These are phyloP conservation scores for Globisporangium abappressorium DNA, from an alignment of 352 stramenopile species.

Conservation along the genomic window DNA sequence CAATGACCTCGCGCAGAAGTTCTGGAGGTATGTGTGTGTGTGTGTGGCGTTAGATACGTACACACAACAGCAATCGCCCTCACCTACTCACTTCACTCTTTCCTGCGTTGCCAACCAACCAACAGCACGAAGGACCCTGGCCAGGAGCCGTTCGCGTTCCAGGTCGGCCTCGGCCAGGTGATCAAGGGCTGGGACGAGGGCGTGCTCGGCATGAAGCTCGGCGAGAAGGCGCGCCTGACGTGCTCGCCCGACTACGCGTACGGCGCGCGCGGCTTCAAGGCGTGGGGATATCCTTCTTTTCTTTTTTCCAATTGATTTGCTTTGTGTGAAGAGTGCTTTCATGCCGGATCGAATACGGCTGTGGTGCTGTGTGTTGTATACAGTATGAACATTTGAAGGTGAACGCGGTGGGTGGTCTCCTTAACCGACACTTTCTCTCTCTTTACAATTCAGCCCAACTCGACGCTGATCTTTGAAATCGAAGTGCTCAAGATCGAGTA, in stretches of 20 bases:
- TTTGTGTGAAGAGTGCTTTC: no score
- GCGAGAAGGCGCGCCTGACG: constrained; percentile 89
- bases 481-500: constrained; percentile 85
- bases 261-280: constrained; percentile 87
- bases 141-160: constrained; percentile 92
- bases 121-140: constrained; percentile 91
- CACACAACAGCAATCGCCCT: background rate
- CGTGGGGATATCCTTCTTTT: constrained; percentile 88
- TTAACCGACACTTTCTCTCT: constrained; percentile 28
- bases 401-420: constrained; percentile 14
- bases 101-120: no score
- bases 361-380: constrained; percentile 5
- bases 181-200: constrained; percentile 96
- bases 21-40: constrained; percentile 78
- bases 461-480: constrained; percentile 90
- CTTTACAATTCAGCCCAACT: constrained; percentile 91
- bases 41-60: no score
- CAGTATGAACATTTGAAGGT: no score
- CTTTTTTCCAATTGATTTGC: background rate
- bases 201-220: constrained; percentile 83
- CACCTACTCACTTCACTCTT: background rate
- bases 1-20: constrained; percentile 77
- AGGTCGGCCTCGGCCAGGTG: constrained; percentile 90
- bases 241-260: constrained; percentile 96
- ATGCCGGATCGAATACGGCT: background rate